phyloP scores from a whole-genome alignment of 1,284 basidiomycete species.

The Ustilago cynodontis region DNA sequence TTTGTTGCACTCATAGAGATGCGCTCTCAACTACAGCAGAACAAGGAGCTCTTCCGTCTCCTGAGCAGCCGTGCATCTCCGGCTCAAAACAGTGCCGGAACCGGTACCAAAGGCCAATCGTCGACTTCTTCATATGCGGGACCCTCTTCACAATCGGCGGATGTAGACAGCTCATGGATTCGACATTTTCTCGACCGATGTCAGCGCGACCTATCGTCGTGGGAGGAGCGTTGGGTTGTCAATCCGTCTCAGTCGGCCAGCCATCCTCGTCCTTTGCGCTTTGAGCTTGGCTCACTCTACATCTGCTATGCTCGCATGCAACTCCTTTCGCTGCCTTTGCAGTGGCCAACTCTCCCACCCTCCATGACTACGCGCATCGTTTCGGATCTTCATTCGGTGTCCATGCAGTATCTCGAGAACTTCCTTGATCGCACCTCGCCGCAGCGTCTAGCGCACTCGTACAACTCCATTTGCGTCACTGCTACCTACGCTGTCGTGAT shows the following conservation, averaged over 20 bases:
- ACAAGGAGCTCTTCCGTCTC: slow-evolving; percentile 44
- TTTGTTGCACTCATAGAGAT: slow-evolving; percentile 49
- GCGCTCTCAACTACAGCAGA: slow-evolving; percentile 36
- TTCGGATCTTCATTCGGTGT: slow-evolving; percentile 36
- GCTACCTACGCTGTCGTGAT: slow-evolving; percentile 46
- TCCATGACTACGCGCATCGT: slow-evolving; percentile 42
- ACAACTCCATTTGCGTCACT: slow-evolving; percentile 51
- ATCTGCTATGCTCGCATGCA: slow-evolving; percentile 53
- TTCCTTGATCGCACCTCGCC: slow-evolving; percentile 44
- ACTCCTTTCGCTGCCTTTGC: slow-evolving; percentile 38
- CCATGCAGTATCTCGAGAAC: slow-evolving; percentile 41
- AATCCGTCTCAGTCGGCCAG: slow-evolving; percentile 24
- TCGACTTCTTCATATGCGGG: neutral
- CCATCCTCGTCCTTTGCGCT: slow-evolving; percentile 34
- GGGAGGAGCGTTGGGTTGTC: slow-evolving; percentile 45
- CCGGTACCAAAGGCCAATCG: neutral
- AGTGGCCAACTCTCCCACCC: slow-evolving; percentile 28
- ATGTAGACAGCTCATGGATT: slow-evolving; percentile 30
- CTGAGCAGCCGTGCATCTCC: slow-evolving; percentile 26
- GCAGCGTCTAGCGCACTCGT: slow-evolving; percentile 38
- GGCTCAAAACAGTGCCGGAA: neutral
- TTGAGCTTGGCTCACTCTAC: slow-evolving; percentile 48
- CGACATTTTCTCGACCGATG: slow-evolving; percentile 40
- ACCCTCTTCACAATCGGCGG: neutral
- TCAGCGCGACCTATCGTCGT: slow-evolving; percentile 38